Percentiles rank a stretch among this genome's conserved stretches.
phyloP scores from a whole-genome alignment of 129 eudicot species.

The Flaveria linearis region DNA sequence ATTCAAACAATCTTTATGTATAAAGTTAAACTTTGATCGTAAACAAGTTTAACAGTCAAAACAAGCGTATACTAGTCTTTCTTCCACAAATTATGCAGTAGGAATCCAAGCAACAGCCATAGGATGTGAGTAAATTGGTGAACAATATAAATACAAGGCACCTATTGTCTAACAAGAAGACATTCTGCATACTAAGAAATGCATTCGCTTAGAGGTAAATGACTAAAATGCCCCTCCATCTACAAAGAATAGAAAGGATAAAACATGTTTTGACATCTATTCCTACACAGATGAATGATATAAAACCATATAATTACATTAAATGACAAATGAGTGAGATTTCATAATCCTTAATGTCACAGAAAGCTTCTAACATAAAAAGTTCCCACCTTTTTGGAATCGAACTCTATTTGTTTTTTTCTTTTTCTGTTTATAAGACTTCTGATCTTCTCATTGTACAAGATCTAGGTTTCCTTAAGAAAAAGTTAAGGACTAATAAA shows the following conservation, averaged over 20 bases:
- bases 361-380: slow-evolving; percentile 21
- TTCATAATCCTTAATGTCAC: slow-evolving; percentile 8
- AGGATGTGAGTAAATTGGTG: background rate
- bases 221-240: slow-evolving; percentile 8
- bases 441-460: slow-evolving; percentile 15
- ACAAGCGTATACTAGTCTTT: background rate
- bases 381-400: slow-evolving; percentile 20
- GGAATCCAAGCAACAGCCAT: slow-evolving; percentile 11
- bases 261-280: slow-evolving; percentile 6
- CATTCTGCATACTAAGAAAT: background rate
- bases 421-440: slow-evolving; percentile 15
- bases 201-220: background rate
- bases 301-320: background rate
- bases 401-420: background rate
- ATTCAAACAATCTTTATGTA: slow-evolving; percentile 4
- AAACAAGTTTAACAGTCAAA: no score
- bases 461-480: slow-evolving; percentile 22
- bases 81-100: background rate
- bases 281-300: background rate
- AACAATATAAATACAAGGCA: background rate
- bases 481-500: slow-evolving; percentile 32
- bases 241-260: background rate
- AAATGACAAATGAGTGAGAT: slow-evolving; percentile 4
- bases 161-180: background rate
- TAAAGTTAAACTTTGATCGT: background rate